Base-by-base conservation (phyloP, 2,329 filamentous ascomycete species). In the Paecilomyces sp. region DNA sequence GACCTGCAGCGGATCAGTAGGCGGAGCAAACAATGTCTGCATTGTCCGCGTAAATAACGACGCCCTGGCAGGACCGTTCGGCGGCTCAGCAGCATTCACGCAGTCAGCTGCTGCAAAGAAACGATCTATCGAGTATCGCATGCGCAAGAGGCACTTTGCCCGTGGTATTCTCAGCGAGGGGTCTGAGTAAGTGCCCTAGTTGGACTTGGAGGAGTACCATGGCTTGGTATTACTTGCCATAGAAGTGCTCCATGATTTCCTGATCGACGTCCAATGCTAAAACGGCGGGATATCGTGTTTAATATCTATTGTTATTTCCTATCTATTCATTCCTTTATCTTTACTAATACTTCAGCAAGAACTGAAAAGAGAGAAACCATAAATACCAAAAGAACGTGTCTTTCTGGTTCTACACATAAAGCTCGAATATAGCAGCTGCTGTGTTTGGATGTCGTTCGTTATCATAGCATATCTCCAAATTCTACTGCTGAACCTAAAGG, bases 41-140 rank as follows among this genome's bases (percentile, higher is more conserved):
- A 74, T 89, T 60, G 85, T 86, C 33, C 83, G 85, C 60, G 77
- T 89, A 60, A 81, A 84, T 69, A 89, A 89, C 76, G 67, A 73
- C 3, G 83, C 86, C 12, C 74, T 80, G 18, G 85, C 86, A 9
- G 86, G 86, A 4, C 86, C 87, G 24, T 89, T 89, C 63, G 86
- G 87, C 67, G 86, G 86, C 57, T 85, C 83, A 13, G 85, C 80
- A 33, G 86, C 85, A 33, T 88, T 89, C 72, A 88, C 85, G 0
- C 84, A 87, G 79, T 61, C 58, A 8, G 18, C 54, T 9, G 24
- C 55, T 13, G 58, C 58, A 3, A 18, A 54, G n/a, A 60, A 60
- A 31, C 18, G 58, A 11, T 41, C 58, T 3, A n/a, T 60, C 36
- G 58, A 60, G 15, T 60, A 15, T 47, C 52, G 56, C 6, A 9